Base-by-base conservation (phyloP, 208 protist genomes). In the Strigomonas culicis region DNA sequence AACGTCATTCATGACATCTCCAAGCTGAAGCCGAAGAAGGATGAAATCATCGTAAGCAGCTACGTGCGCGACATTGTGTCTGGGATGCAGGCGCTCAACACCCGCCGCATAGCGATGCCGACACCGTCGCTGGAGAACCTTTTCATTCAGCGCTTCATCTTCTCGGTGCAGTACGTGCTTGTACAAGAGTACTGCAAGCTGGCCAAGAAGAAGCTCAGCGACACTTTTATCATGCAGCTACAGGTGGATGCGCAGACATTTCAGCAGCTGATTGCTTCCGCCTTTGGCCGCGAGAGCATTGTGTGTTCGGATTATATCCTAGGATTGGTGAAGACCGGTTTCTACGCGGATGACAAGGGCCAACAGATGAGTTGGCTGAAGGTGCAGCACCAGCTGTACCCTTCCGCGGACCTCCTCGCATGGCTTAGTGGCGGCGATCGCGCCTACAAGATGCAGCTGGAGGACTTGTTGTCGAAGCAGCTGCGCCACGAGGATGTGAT, bases 221-320 rank as follows among this genome's bases (percentile, higher is more conserved):
- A 93, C 62, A 66, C 83, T 31, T 68, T 85, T 27, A 83, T 92
- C 34, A 93, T 92, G 89, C 80, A 91, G 79, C 63, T 95, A 25
- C 81, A 84, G 72, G 84, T 95, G 15, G 89, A 95, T 36, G 82
- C 74, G 27, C 85, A 95, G 67, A 76, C 62, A 53, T 90, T 95
- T 63, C 79, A 86, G 50, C 84, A 95, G 69, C 81, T 88, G 59
- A 79, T 79, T 6, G 75, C 65, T 22, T 50, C 68, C 13, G 63
- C 72, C 8, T 84, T 93, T 55, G 84, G 89, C 19, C 70, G 69
- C 34, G 59, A 66, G 21, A 80, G 73, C 11, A 68, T 93, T 21
- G 81, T 88, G 10, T 28, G 88, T 7, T 78, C 85, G 25, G 70
- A 85, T 65, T 71, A 91, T 72, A 73, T 92, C 19, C 56, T 86